A percentile compares a stretch with the other conserved stretches of the same genome.
These are phyloP conservation scores for Euryodendron excelsum DNA, from an alignment of 148 eudicot species.

Conservation along the genomic window DNA sequence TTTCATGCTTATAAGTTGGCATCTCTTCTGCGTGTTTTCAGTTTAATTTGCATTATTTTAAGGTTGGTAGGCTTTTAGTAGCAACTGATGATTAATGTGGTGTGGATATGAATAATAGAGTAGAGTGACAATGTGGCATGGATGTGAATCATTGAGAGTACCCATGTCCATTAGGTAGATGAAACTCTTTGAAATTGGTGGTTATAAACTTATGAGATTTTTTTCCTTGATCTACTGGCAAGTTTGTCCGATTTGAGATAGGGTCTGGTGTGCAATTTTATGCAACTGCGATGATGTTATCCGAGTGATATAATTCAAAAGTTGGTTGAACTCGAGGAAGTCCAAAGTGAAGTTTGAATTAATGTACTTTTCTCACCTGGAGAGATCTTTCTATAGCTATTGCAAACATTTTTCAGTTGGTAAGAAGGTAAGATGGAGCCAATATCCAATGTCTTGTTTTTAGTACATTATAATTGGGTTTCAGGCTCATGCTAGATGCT, in stretches of 20 bases:
- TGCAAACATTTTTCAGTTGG: not conserved
- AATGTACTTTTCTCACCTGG: not conserved
- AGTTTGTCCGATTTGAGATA: not conserved
- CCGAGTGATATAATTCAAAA: not conserved
- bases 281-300: not conserved
- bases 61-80: not conserved
- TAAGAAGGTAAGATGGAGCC: not conserved
- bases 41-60: not conserved
- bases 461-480: not conserved
- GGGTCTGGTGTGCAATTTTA: slow-evolving; percentile 3
- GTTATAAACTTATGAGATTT: not conserved
- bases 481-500: not conserved
- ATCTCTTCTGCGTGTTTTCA: not conserved
- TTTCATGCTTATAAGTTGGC: not conserved
- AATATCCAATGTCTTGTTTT: not conserved
- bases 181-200: not conserved
- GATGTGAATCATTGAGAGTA: not conserved
- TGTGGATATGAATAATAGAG: not conserved
- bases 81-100: slow-evolving; percentile 1
- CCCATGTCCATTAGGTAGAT: not conserved
- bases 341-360: not conserved
- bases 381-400: not conserved
- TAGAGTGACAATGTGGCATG: not conserved
- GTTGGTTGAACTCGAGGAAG: not conserved
- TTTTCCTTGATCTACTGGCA: not conserved